phyloP scores from a whole-genome alignment of 2,329 filamentous ascomycete genomes.

The Lachnellula willkommii region DNA sequence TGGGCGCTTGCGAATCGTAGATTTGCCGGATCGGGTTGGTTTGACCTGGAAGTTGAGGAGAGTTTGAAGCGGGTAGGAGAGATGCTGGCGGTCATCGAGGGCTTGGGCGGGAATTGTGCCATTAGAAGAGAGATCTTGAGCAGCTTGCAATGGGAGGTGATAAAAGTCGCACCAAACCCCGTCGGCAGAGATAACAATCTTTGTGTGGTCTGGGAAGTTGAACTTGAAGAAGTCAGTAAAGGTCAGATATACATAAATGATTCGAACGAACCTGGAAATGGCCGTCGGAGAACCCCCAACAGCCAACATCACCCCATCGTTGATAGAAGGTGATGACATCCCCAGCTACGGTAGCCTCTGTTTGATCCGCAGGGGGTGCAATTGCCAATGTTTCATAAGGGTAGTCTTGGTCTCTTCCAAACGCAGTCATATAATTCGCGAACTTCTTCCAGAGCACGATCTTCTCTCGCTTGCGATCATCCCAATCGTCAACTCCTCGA shows the following conservation, averaged over 20 bases:
- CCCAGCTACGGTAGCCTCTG: conserved; percentile 36
- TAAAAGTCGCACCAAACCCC: conserved; percentile 75
- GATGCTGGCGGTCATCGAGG: conserved; percentile 62
- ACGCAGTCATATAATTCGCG: conserved; percentile 68
- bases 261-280: conserved; percentile 59
- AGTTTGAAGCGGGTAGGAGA: conserved; percentile 68
- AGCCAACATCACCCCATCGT: conserved; percentile 72
- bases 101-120: conserved; percentile 67
- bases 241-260: neutral
- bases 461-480: conserved; percentile 60
- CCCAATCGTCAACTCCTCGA: conserved; percentile 58
- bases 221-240: conserved; percentile 46
- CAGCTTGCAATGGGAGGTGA: conserved; percentile 67
- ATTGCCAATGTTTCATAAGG: conserved; percentile 39
- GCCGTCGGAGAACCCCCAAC: conserved; percentile 76
- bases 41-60: conserved; percentile 59
- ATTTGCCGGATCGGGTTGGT: conserved; percentile 43
- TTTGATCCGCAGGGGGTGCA: conserved; percentile 3
- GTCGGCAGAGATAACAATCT: conserved; percentile 69
- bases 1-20: conserved; percentile 49
- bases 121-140: conserved; percentile 56
- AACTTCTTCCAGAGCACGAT: conserved; percentile 69
- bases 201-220: conserved; percentile 85
- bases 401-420: conserved; percentile 63
- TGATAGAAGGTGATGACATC: conserved; percentile 77